A percentile compares a stretch with the other conserved stretches of the same genome.
phyloP scores from a whole-genome alignment of 176 grass and related monocot species.

The Oryza longistaminata region DNA sequence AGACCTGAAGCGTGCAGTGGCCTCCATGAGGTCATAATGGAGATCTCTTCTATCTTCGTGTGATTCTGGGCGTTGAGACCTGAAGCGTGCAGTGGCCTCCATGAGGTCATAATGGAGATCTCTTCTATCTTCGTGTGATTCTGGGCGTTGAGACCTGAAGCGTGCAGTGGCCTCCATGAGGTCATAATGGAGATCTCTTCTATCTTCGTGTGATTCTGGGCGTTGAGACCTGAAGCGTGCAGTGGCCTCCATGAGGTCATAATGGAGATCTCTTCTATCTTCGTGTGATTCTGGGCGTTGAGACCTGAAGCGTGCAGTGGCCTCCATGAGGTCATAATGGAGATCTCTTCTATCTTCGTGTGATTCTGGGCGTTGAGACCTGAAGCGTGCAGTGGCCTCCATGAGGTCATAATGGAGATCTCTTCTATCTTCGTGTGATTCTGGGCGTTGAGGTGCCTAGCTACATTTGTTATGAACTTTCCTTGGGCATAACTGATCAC shows the following conservation, averaged over 20 bases:
- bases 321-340: not conserved
- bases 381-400: constrained; percentile 18
- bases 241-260: not conserved
- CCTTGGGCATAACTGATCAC: not conserved
- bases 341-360: not conserved
- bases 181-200: not conserved
- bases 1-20: constrained; percentile 22
- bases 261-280: not conserved
- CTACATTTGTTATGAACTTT: constrained; percentile 15
- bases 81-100: constrained; percentile 18
- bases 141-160: no score
- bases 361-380: constrained; percentile 14
- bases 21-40: not conserved
- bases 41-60: not conserved
- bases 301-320: constrained; percentile 25
- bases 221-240: constrained; percentile 32
- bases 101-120: not conserved
- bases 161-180: not conserved
- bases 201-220: not conserved
- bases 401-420: not conserved
- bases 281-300: not conserved
- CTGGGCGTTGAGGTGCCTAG: not conserved
- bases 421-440: not conserved
- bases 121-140: not conserved
- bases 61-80: constrained; percentile 14